Conservation (phyloP, 2,329 filamentous ascomycete species). For the Microcyclospora pomicola region DNA sequence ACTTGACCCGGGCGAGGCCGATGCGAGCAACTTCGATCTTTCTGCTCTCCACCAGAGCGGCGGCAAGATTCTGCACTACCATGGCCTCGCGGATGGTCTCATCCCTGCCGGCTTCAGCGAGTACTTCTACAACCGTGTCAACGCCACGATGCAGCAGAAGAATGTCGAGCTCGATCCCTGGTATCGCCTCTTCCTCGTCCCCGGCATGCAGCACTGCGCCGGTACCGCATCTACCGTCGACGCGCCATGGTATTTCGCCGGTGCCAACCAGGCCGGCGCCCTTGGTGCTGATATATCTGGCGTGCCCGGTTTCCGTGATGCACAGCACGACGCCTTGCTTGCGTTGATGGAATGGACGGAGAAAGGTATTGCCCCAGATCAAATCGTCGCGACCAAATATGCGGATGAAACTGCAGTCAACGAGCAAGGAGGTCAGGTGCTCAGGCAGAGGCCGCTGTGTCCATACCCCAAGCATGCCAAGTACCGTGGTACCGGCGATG, state of each 20-base stretch:
- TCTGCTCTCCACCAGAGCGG: constrained; percentile 30
- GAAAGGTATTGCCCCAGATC: constrained; percentile 23
- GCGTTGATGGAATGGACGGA: constrained; percentile 28
- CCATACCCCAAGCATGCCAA: constrained; percentile 15
- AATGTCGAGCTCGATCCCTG: constrained; percentile 26
- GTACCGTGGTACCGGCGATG: no score
- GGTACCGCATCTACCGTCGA: constrained; percentile 22
- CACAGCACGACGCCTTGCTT: constrained; percentile 22
- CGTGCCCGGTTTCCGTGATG: constrained; percentile 21
- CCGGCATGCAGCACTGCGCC: constrained; percentile 32
- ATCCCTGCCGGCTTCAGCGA: constrained; percentile 39
- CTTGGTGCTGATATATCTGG: constrained; percentile 12
- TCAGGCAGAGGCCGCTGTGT: constrained; percentile 25
- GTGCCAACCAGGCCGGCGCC: constrained; percentile 20
- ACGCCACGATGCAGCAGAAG: constrained; percentile 21
- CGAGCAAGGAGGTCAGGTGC: constrained; percentile 8
- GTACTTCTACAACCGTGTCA: constrained; percentile 38
- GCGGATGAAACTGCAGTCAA: constrained; percentile 18
- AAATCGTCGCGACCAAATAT: constrained; percentile 25
- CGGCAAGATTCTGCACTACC: constrained; percentile 29
- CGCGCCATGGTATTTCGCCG: constrained; percentile 35
- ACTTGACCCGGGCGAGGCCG: constrained; percentile 35
- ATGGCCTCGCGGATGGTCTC: constrained; percentile 31
- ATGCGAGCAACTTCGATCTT: constrained; percentile 36
- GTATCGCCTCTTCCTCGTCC: constrained; percentile 32